phyloP scores from a whole-genome alignment of 306 rosid species.

The Vachellia pachyceras region DNA sequence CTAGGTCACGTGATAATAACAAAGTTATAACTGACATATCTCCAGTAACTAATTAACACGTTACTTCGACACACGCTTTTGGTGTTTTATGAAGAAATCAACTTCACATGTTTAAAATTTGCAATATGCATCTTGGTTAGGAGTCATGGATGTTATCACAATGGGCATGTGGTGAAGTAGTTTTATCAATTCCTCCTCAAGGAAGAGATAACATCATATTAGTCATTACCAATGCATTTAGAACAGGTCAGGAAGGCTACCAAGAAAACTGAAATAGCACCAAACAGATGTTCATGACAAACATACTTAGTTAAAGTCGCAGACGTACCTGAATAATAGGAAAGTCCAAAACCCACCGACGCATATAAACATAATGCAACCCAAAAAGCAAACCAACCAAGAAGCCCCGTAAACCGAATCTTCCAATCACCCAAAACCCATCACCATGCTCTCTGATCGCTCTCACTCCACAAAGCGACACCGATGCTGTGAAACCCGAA shows the following conservation, averaged over 20 bases:
- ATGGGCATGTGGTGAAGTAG: too few relatives aligned
- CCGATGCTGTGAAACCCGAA: constrained; percentile 51
- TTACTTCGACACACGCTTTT: background rate
- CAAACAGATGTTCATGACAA: too few relatives aligned
- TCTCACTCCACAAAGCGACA: constrained; percentile 57
- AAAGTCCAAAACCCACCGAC: constrained; percentile 81
- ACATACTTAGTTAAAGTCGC: too few relatives aligned
- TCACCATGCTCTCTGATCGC: constrained; percentile 29
- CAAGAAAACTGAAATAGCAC: too few relatives aligned
- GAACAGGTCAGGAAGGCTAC: too few relatives aligned
- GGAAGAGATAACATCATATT: too few relatives aligned
- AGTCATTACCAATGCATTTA: too few relatives aligned
- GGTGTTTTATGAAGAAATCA: background rate
- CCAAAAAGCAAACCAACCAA: constrained; percentile 70
- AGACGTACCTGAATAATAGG: constrained; percentile 99
- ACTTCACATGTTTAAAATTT: background rate
- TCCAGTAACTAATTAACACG: background rate
- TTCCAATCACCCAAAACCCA: constrained; percentile 51
- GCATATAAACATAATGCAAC: constrained; percentile 61
- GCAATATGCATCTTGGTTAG: background rate
- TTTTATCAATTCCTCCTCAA: too few relatives aligned
- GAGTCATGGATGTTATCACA: too few relatives aligned
- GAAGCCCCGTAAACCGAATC: constrained; percentile 65
- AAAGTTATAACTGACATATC: background rate
- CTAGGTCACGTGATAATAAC: background rate